Evolutionary conservation across 2,329 filamentous ascomycete genomes (phyloP), one percentile per base, ranked within the genome.

Genomic region (Epichloe sibirici): DNA sequence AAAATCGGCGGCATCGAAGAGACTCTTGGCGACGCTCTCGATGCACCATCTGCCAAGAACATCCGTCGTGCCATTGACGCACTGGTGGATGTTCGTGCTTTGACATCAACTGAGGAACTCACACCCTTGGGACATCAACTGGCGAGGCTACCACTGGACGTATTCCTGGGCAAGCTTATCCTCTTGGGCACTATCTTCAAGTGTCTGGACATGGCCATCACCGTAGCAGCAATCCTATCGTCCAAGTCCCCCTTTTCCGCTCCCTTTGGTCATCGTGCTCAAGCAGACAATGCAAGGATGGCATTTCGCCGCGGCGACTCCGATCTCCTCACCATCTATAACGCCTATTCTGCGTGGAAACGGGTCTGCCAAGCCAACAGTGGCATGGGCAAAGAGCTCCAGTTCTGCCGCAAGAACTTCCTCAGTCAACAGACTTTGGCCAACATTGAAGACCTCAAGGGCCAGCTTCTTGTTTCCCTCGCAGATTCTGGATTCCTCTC

Each of bases 361-460:
- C 82, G 83, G 52, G 82, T 90, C 4, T 94, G 88, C 66, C 81
- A 81, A 58, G 81, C 82, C 0, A 78, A 82, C 31, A 73, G 68
- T 1, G 71, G 66, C 8, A 76, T 78, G 7, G 76, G 79, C 46
- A 88, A 86, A 48, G 91, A 97, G 62, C 88, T 85, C 61, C 81
- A 90, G 58, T 98, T 94, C 69, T 98, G 93, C 71, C 84, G 86
- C 61, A 96, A 95, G 71, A 95, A 95, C 68, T 96, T 90, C 63
- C 78, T 98, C 50, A 91, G 85, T 55, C 78, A 85, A n/a, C 90
- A 94, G 65, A 93, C 88, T 3, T 76, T 98, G 4, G 76, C 82
- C 46, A 95, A 93, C 57, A 95, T 98, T 57, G 93, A 98, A 66
- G 93, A 98, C 60, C 77, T 97, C 51, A 98, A 97, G 68, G 86